Percentiles rank a stretch among this genome's conserved stretches.
Conservation (phyloP, 2,329 filamentous ascomycete species). For the Penicillium hesseltinei region DNA sequence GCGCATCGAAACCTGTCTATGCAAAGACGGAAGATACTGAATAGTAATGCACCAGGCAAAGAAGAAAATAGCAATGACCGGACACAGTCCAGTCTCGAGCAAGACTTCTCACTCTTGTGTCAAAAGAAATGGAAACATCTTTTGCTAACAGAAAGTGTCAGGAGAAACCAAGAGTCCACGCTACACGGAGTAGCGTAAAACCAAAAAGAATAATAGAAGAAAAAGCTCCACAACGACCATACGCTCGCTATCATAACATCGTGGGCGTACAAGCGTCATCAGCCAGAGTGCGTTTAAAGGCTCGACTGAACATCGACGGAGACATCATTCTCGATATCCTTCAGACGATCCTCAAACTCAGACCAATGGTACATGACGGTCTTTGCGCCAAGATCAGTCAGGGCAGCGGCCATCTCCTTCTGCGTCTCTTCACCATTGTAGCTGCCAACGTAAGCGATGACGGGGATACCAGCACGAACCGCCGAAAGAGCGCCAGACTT, state of each 20-base stretch:
- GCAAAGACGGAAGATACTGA: slow-evolving; percentile 3
- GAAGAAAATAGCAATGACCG: background rate
- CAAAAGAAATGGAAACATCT: background rate
- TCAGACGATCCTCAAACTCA: slow-evolving; percentile 45
- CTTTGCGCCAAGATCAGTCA: slow-evolving; percentile 62
- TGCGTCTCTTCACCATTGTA: slow-evolving; percentile 61
- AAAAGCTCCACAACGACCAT: slow-evolving; percentile 27
- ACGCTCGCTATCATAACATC: slow-evolving; percentile 37
- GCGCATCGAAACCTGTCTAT: slow-evolving; percentile 14
- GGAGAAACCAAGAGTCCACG: background rate
- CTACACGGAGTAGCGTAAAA: background rate
- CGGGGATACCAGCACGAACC: slow-evolving; percentile 72
- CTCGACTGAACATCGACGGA: slow-evolving; percentile 17
- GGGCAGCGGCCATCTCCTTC: slow-evolving; percentile 62
- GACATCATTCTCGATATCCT: slow-evolving; percentile 39
- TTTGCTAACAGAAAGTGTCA: background rate
- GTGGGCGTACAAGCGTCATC: slow-evolving; percentile 14
- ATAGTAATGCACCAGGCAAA: slow-evolving; percentile 12
- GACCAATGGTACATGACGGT: slow-evolving; percentile 57
- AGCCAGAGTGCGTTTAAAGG: slow-evolving; percentile 10
- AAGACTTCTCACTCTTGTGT: background rate
- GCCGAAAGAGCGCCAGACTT: slow-evolving; percentile 79
- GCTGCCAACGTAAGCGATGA: slow-evolving; percentile 81
- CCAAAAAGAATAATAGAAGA: background rate
- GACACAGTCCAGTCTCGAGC: background rate